phyloP scores from a whole-genome alignment of 371 early-diverging fungal species.

The Circinella minor region DNA sequence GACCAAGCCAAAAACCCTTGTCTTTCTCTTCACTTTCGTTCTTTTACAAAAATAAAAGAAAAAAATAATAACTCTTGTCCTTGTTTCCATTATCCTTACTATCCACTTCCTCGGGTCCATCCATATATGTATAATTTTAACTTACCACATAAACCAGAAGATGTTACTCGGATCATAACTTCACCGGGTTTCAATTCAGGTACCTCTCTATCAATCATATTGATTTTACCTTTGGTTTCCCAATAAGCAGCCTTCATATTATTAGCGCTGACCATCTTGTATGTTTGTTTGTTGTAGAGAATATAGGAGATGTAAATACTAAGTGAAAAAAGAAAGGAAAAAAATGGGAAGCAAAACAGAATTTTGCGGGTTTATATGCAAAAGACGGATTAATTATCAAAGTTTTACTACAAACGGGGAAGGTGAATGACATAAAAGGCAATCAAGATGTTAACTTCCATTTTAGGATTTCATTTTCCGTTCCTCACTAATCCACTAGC shows the following conservation, averaged over 20 bases:
- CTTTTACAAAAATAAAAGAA: no score
- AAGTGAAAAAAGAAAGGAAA: conserved; percentile 3
- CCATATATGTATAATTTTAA: not conserved
- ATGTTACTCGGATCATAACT: conserved; percentile 54
- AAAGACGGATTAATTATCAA: not conserved
- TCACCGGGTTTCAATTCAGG: conserved; percentile 51
- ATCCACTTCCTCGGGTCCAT: not conserved
- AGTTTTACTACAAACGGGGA: not conserved
- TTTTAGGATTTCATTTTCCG: not conserved
- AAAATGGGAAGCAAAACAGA: conserved; percentile 1
- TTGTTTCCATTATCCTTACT: not conserved
- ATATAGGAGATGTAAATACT: not conserved
- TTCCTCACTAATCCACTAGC: no score
- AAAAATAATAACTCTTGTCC: no score
- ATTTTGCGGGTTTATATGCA: not conserved
- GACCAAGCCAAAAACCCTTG: no score
- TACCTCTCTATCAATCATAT: conserved; percentile 37
- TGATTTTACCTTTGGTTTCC: conserved; percentile 54
- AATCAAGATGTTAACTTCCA: not conserved
- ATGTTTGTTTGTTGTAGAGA: not conserved
- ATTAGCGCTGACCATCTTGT: conserved; percentile 6
- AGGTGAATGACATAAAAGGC: not conserved
- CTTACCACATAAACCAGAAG: conserved; percentile 63
- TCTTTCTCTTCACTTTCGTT: no score
- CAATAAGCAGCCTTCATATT: conserved; percentile 55